Percentiles rank a stretch among this genome's conserved stretches.
Conservation (phyloP, 192 early-diverging fungal species). For the Cladochytrium replicatum region DNA sequence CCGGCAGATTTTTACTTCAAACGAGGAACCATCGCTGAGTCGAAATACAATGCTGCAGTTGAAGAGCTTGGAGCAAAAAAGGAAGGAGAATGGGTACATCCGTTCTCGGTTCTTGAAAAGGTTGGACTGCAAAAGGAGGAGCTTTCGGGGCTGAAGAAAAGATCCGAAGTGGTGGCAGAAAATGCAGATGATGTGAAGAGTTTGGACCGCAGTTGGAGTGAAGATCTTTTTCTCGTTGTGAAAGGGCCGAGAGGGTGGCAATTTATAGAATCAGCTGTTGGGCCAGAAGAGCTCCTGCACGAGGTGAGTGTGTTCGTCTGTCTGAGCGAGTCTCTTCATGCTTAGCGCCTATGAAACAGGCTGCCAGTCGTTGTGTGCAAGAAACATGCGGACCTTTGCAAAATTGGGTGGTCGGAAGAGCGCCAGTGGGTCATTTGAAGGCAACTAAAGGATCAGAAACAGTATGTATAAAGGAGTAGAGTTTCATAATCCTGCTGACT, state of each 20-base stretch:
- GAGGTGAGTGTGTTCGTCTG: conserved; percentile 32
- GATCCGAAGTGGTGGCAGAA: conserved; percentile 50
- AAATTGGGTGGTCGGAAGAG: conserved; percentile 76
- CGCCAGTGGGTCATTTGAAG: conserved; percentile 61
- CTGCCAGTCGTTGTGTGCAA: conserved; percentile 59
- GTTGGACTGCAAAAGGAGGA: conserved; percentile 42
- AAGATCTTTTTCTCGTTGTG: conserved; percentile 74
- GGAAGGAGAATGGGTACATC: conserved; percentile 19
- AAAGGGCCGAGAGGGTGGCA: conserved; percentile 57
- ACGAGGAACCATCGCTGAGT: conserved; percentile 61
- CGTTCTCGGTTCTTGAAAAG: conserved; percentile 16
- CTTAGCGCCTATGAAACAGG: conserved; percentile 29
- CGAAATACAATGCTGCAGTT: not conserved
- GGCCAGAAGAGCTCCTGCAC: conserved; percentile 57
- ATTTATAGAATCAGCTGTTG: conserved; percentile 59
- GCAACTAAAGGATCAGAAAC: conserved; percentile 24
- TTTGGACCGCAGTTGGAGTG: conserved; percentile 65
- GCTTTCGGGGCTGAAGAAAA: conserved; percentile 30
- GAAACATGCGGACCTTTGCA: conserved; percentile 69
- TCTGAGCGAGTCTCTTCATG: not conserved
- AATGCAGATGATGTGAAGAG: conserved; percentile 49
- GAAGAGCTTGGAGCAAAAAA: conserved; percentile 17
- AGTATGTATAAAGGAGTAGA: not conserved
- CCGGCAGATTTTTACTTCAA: conserved; percentile 67
- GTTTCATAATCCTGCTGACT: conserved; percentile 1